Base-by-base conservation (phyloP, 2,329 filamentous ascomycete genomes). In the Fusarium anguioides region DNA sequence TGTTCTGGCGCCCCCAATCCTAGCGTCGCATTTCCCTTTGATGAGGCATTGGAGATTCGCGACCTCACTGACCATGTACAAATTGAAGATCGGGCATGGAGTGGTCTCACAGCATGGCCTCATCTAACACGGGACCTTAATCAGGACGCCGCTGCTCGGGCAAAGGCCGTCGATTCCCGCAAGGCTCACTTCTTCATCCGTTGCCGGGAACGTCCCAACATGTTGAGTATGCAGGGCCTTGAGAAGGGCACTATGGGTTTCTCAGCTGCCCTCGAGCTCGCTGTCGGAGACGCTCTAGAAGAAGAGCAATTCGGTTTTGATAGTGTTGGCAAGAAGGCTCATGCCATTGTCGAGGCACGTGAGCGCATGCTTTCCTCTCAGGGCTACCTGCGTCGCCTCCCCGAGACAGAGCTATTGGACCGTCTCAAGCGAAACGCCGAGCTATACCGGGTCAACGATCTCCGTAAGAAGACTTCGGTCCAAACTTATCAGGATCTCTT, bases 231-330 rank as follows among this genome's bases (percentile, higher is more conserved):
- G 81, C 87, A 90, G 67, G 90, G 90, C 5, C 77, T 90, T 29
- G 90, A 93, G 74, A 89, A 89, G 74, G 90, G 90, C 39, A 91
- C 89, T 18, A 82, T 91, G 73, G 90, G 90, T 51, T 91, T 88
- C 74, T 84, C 87, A 68, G 87, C 90, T 21, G 90, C 90, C 9
- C 80, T 92, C 33, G 89, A 92, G 74, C 76, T 91, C 33, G 82
- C 84, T 21, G 85, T 88, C 17, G 86, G 88, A 20, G 90, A 93
- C 75, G 84, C 85, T 10, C 81, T 91, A 12, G 83, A 87, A 61
- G 87, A 89, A 65, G 83, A 88, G 66, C 86, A 88, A 74, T 87
- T 83, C 64, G 86, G 86, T 10, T 88, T 88, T 60, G 81, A 86
- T 66, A 84, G 80, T 54, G 74, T 88, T 36, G 85, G 83, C 17